Base-by-base conservation (phyloP, 768 basidiomycete species). In the Antrodiella citrinella region DNA sequence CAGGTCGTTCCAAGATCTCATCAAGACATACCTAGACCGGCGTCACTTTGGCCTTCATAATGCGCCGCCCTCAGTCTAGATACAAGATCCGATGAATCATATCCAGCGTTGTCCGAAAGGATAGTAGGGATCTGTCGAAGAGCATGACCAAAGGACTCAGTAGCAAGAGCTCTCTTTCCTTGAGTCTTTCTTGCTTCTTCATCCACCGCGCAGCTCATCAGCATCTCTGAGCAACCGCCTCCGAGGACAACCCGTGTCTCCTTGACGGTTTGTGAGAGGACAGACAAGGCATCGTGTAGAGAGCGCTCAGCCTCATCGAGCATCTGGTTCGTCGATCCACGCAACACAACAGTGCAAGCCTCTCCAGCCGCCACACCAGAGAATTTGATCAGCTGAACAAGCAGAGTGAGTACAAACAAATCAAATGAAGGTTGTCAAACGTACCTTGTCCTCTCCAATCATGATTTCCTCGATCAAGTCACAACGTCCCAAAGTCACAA, bases 301-400 rank as follows among this genome's bases (percentile, higher is more conserved):
- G 95, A 98, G 10, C 96, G 86, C 62, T 98, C 96, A 1, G 96
- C 96, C 66, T 99, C 96, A 59, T 98, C 96, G 21, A 99, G 86
- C 95, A 99, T 99, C 65, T 99, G 96, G 54, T 85, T 86, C 19
- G 96, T 98, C 35, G 94, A 96, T 12, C 96, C 96, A 26, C 96
- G 89, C 5, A 99, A 78, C 23, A 99, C 95, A 47, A 98, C 93
- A 0, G 96, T 99, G 66, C 96, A 98, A 19, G 96, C 96, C 67
- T 95, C 84, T 11, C 95, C 95, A 18, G 95, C 93, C 11, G 94
- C 93, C 39, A 99, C 95, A 40, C 96, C 96, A 7, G 96, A 98
- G 76, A 99, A 99, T 71, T 98, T 99, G 73, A 98, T 96, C 54
- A 99, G 77, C 94, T 98, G 57, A 18, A 35, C 30, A 35, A 13